A percentile compares a stretch with the other conserved stretches of the same genome.
Evolutionary conservation across 1,139 yeast genomes (phyloP).

Genomic region (Geotrichum klebahnii): DNA sequence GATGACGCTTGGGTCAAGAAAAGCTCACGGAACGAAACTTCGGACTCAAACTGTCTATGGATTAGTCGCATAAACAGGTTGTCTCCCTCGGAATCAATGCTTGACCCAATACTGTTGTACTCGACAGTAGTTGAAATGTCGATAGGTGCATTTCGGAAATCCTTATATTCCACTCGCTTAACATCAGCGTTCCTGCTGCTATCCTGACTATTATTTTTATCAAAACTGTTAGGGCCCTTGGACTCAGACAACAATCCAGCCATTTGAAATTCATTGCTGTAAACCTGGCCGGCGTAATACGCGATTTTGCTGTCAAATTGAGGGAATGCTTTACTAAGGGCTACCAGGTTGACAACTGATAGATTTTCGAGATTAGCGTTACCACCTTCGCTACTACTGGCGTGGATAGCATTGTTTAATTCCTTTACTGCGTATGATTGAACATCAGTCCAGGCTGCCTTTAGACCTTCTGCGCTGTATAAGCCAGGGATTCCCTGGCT

Average conservation of each 20-base stretch:
- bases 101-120: conserved; percentile 7
- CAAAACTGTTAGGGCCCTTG: conserved; percentile 45
- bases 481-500: conserved; percentile 66
- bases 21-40: conserved; percentile 54
- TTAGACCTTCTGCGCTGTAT: conserved; percentile 63
- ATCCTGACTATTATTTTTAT: conserved; percentile 23
- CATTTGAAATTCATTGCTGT: conserved; percentile 86
- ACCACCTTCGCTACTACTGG: conserved; percentile 24
- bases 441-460: conserved; percentile 75
- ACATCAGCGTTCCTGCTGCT: conserved; percentile 26
- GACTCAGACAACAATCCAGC: conserved; percentile 34
- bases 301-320: conserved; percentile 39
- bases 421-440: conserved; percentile 67
- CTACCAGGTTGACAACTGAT: conserved; percentile 2
- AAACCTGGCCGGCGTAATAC: conserved; percentile 84
- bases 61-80: conserved; percentile 1
- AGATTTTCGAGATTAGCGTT: conserved; percentile 7
- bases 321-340: conserved; percentile 14
- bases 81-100: conserved; percentile 10
- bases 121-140: conserved; percentile 11
- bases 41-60: conserved; percentile 36
- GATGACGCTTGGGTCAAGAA: conserved; percentile 57
- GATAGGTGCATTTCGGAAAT: conserved; percentile 11
- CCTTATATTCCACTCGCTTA: conserved; percentile 7
- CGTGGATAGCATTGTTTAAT: conserved; percentile 46